Percentiles rank a stretch among this genome's conserved stretches.
Conservation (phyloP, 1,284 basidiomycete genomes). For the Cutaneotrichosporon mucoides region DNA sequence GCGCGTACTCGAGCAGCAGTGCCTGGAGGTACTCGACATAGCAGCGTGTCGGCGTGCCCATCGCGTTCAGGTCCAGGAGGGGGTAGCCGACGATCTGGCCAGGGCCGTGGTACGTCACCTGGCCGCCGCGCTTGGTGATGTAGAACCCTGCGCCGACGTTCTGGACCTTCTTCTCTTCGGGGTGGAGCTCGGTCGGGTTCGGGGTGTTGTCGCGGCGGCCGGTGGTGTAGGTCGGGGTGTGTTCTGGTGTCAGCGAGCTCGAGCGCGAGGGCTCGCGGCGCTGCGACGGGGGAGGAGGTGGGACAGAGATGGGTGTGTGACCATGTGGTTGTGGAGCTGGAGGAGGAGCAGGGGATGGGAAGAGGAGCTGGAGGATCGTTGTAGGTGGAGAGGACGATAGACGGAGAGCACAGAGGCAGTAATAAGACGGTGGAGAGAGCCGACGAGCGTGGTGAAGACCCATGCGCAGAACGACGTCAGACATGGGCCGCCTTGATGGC, state of each 20-base stretch:
- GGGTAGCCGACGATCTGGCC: constrained; percentile 97
- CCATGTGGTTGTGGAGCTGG: too few species aligned
- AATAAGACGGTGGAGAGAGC: too few species aligned
- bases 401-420: too few species aligned
- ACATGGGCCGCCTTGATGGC: too few species aligned
- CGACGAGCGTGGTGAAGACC: too few species aligned
- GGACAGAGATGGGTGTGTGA: not conserved
- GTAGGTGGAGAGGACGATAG: too few species aligned
- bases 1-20: constrained; percentile 43
- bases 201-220: constrained; percentile 68
- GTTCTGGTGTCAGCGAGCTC: constrained; percentile 53
- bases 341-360: too few species aligned
- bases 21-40: constrained; percentile 53
- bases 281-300: not conserved
- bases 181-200: constrained; percentile 55
- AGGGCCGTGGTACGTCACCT: constrained; percentile 95
- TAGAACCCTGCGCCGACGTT: constrained; percentile 83
- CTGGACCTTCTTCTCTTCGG: constrained; percentile 65
- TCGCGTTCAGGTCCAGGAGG: constrained; percentile 70
- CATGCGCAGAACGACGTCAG: too few species aligned
- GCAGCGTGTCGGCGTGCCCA: constrained; percentile 52
- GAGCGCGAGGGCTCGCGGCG: not conserved
- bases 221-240: constrained; percentile 89
- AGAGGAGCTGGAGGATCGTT: too few species aligned
- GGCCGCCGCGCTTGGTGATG: constrained; percentile 77